phyloP scores from a whole-genome alignment of 169 alveolate genomes.

The Plasmodium gallinaceum region DNA sequence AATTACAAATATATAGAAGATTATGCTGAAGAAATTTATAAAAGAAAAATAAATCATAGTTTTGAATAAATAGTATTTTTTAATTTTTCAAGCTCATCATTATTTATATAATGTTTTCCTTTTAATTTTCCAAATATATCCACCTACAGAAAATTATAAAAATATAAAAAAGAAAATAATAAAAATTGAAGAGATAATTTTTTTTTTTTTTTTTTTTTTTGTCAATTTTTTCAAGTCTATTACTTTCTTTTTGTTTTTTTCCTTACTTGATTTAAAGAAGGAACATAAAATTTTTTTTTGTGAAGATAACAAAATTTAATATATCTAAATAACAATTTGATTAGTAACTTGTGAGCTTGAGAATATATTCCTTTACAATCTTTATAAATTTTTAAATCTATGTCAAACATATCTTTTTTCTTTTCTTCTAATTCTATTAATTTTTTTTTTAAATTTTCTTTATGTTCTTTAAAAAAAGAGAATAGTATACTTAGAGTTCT shows the following conservation, averaged over 20 bases:
- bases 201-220: not conserved
- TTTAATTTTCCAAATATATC: conserved; percentile 17
- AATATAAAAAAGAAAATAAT: too few species aligned
- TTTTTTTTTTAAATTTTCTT: conserved; percentile 11
- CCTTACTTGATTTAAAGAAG: conserved; percentile 34
- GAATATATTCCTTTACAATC: conserved; percentile 36
- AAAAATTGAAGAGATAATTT: not conserved
- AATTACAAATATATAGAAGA: conserved; percentile 17
- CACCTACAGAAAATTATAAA: conserved; percentile 14
- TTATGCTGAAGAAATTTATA: conserved; percentile 38
- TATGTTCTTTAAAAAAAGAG: conserved; percentile 40
- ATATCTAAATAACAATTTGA: conserved; percentile 53
- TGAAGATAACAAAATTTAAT: conserved; percentile 16
- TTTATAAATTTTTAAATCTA: conserved; percentile 34
- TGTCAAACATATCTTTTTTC: conserved; percentile 2
- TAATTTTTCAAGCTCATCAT: conserved; percentile 23
- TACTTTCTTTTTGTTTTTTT: not conserved
- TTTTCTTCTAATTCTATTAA: not conserved
- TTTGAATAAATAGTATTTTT: conserved; percentile 29
- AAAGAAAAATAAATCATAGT: conserved; percentile 16
- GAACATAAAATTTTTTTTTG: conserved; percentile 17
- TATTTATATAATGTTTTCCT: conserved; percentile 29
- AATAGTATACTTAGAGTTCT: conserved; percentile 14
- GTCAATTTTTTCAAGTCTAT: not conserved
- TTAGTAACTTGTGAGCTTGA: conserved; percentile 42